Evolutionary conservation across 2,329 filamentous ascomycete species (phyloP), one percentile per base, ranked within the genome.

Genomic region (Fusarium protoensiforme): DNA sequence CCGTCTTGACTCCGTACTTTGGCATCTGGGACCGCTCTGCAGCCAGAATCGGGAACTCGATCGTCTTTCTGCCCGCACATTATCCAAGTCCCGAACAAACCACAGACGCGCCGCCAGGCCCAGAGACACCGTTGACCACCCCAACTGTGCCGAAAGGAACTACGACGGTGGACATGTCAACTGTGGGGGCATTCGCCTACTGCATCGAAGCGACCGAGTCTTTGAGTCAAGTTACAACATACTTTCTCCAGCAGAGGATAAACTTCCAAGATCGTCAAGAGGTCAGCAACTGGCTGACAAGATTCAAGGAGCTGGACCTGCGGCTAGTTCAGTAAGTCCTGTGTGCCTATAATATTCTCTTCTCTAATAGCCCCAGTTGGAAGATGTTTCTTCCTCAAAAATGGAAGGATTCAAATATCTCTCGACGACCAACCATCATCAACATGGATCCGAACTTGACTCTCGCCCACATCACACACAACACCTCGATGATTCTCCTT

Each of bases 371-470:
- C 14, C 7, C 0, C 8, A 80, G 79, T 71, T 85, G 81, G 84
- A 86, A 86, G 4, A 72, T 72, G 70, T 72, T 72, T 11, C 54
- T 72, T 1, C 70, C 70, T 14, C 70, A 72, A 4, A 72, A 72
- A 7, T 72, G 85, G 83, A 82, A 82, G n/a, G 80, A 81, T n/a
- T 77, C 78, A 3, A 78, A 79, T 4, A 77, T 80, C 2, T 78
- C 79, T 1, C 72, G 76, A 2, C 67, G 78, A 18, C 69, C 72
- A 3, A 74, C 72, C 0, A 70, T 78, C 0, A 75, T 75, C 16
- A 86, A 86, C 80, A 72, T 76, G 72, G 86, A 88, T 58, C 86
- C 86, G 0, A 88, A 87, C 53, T 76, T 87, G 20, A 87, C 86
- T 0, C 74, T 87, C 0, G 85, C 86, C 0, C 85, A 88, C 36